Conservation (phyloP, 1,284 basidiomycete genomes). For the Hemileia vastatrix region DNA sequence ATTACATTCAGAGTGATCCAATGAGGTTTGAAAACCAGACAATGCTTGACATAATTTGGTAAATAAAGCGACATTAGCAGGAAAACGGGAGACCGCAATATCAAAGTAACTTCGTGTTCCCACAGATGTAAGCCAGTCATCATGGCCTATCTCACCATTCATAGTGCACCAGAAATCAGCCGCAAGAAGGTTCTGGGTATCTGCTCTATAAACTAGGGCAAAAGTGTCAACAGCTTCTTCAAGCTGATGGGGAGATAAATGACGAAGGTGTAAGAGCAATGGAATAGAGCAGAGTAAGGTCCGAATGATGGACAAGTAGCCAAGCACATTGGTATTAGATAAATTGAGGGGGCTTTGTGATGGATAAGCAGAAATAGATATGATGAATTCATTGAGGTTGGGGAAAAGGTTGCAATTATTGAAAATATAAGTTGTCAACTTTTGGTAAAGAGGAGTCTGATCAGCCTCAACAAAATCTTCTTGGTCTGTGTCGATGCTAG, state of each 20-base stretch:
- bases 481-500: too few relatives aligned
- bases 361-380: slow-evolving; percentile 7
- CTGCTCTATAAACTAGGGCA: slow-evolving; percentile 14
- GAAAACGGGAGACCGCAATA: slow-evolving; percentile 11
- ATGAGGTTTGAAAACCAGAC: slow-evolving; percentile 6
- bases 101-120: slow-evolving; percentile 12
- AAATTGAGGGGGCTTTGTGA: slow-evolving; percentile 1
- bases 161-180: slow-evolving; percentile 14
- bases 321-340: slow-evolving; percentile 18
- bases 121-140: slow-evolving; percentile 5
- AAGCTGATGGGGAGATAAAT: slow-evolving; percentile 14
- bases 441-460: slow-evolving; percentile 17
- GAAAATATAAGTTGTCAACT: slow-evolving; percentile 15
- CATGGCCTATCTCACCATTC: slow-evolving; percentile 3
- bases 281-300: slow-evolving; percentile 15
- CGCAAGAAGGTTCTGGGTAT: slow-evolving; percentile 16
- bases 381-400: slow-evolving; percentile 10
- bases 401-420: slow-evolving; percentile 16
- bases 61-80: slow-evolving; percentile 14
- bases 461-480: slow-evolving; percentile 7
- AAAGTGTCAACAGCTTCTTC: slow-evolving; percentile 18
- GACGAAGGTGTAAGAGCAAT: slow-evolving; percentile 11
- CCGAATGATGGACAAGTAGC: slow-evolving; percentile 19
- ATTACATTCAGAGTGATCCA: slow-evolving; percentile 8
- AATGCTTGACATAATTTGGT: slow-evolving; percentile 16